These are phyloP conservation scores for Hysterangium stoloniferum DNA, from an alignment of 768 basidiomycete species.

Conservation along the genomic window DNA sequence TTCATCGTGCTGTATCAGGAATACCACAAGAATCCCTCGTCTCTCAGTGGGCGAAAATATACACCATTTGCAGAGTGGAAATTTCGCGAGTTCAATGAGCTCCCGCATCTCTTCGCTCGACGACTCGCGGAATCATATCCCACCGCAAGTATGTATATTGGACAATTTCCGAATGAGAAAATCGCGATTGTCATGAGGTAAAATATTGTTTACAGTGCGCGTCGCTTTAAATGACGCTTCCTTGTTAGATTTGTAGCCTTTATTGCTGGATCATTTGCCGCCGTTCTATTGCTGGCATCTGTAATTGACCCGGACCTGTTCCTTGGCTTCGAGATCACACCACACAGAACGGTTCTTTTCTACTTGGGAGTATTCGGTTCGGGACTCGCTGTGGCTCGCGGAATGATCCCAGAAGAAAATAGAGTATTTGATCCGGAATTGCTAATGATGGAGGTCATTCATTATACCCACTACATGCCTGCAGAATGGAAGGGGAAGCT, in stretches of 20 bases:
- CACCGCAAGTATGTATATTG: constrained; percentile 88
- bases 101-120: constrained; percentile 85
- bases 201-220: constrained; percentile 19
- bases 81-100: constrained; percentile 97
- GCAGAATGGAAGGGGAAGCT: constrained; percentile 83
- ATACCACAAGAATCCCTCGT: constrained; percentile 97
- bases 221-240: background rate
- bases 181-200: constrained; percentile 85
- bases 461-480: constrained; percentile 95
- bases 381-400: constrained; percentile 80
- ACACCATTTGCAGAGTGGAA: constrained; percentile 97
- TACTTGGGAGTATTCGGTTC: constrained; percentile 86
- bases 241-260: constrained; percentile 94
- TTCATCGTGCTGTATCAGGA: constrained; percentile 46
- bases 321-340: constrained; percentile 90
- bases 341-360: constrained; percentile 88
- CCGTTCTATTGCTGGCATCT: constrained; percentile 87
- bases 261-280: constrained; percentile 92
- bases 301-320: constrained; percentile 91
- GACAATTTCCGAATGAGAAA: constrained; percentile 96
- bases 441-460: constrained; percentile 86
- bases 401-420: constrained; percentile 95
- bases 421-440: constrained; percentile 89
- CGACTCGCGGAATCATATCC: constrained; percentile 87
- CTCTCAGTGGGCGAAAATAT: constrained; percentile 86